phyloP scores from a whole-genome alignment of 192 early-diverging fungal species.

The Coemansia sp. region DNA sequence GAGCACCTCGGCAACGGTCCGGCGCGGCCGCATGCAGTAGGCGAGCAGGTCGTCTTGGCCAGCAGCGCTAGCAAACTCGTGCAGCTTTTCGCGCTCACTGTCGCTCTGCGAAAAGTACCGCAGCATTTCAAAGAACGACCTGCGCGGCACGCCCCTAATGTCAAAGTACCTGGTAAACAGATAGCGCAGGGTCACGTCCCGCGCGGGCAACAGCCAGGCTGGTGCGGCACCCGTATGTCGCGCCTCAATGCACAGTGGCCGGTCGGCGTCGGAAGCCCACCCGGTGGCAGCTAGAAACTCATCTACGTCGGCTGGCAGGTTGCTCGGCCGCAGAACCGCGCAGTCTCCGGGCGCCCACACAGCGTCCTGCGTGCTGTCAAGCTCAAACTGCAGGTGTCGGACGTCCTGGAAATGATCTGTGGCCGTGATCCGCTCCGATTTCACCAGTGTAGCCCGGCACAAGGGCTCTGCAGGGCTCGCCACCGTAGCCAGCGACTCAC shows the following conservation, averaged over 20 bases:
- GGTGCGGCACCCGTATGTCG: not conserved
- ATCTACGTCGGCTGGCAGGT: constrained; percentile 63
- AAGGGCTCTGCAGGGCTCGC: constrained; percentile 1
- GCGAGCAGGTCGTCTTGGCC: constrained; percentile 87
- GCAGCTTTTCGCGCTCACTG: constrained; percentile 72
- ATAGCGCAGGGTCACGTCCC: constrained; percentile 64
- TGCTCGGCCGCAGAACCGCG: constrained; percentile 69
- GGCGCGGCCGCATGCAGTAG: constrained; percentile 75
- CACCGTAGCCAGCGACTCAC: not conserved
- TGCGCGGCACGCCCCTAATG: constrained; percentile 76
- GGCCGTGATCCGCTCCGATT: constrained; percentile 69
- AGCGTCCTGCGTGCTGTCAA: constrained; percentile 16
- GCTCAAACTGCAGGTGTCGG: constrained; percentile 67
- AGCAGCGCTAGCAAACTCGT: constrained; percentile 69
- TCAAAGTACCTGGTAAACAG: constrained; percentile 77
- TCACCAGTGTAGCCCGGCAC: constrained; percentile 63
- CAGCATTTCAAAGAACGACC: constrained; percentile 89
- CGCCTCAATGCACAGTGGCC: constrained; percentile 3
- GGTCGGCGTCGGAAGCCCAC: constrained; percentile 50
- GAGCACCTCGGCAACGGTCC: constrained; percentile 81
- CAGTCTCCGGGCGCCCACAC: constrained; percentile 71
- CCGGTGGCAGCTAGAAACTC: constrained; percentile 61
- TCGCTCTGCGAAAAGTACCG: constrained; percentile 67
- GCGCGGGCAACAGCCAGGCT: not conserved
- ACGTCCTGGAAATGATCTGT: constrained; percentile 89